Base-by-base conservation (phyloP, 2,329 filamentous ascomycete genomes). In the Westerdykella aurantiaca region DNA sequence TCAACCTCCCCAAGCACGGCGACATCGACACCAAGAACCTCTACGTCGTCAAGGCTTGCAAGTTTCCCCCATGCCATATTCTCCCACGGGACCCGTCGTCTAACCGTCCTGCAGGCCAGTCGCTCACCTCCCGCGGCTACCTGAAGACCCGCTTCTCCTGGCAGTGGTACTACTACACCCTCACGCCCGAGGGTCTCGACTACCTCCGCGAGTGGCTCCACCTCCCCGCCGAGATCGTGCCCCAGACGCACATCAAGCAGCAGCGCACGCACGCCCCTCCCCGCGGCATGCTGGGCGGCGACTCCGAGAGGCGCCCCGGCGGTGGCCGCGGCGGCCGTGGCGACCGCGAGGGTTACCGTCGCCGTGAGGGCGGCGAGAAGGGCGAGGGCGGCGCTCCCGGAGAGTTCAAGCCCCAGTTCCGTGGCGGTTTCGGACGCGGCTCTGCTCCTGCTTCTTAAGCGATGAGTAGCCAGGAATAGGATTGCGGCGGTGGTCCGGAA, bases 141-240 rank as follows among this genome's bases (percentile, higher is more conserved):
- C 83, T 98, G 78, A 98, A 98, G 88, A 98, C 93, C 67, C 93
- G 94, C 77, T 98, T 98, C 86, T 95, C 89, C 46, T 70, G 67
- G 67, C 67, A 70, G 51, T 69, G 62, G 56, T 70, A 97, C 86
- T 98, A 98, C 87, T 98, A 98, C 85, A 96, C 93, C 76, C 85
- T 98, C 76, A 96, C 91, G 73, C 88, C 90, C 70, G 90, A 97
- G 82, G 93, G 93, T 78, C 91, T 98, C 73, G 91, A 97, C 81
- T 98, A 98, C 83, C 90, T 98, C 74, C 91, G 93, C 72, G 93
- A 98, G 82, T 98, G 93, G 93, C 90, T 98, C 67, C 93, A 98
- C 79, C 86, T 98, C 67, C 93, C 93, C 69, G 90, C 93, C 72
- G 93, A 98, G 84, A 96, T 98, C 71, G 93, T 98, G 62, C 93